A percentile compares a stretch with the other conserved stretches of the same genome.
phyloP scores from a whole-genome alignment of 2,329 filamentous ascomycete species.

The Onygenales sp. region DNA sequence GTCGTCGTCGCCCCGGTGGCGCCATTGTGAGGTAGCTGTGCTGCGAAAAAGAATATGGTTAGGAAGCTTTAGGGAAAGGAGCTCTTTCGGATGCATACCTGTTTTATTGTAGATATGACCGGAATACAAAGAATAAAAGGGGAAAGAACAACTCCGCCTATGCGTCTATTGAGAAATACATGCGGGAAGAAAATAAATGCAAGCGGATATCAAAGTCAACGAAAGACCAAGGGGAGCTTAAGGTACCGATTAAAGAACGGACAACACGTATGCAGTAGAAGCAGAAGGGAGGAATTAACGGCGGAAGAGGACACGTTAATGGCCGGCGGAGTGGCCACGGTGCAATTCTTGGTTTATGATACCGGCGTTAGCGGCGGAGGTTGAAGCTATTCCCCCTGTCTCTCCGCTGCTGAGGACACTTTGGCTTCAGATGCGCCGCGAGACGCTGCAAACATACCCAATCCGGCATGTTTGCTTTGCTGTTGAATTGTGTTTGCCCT shows the following conservation, averaged over 20 bases:
- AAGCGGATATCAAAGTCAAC: background rate
- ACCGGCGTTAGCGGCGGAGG: background rate
- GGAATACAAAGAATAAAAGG: background rate
- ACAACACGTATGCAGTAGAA: background rate
- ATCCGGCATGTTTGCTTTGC: constrained; percentile 8
- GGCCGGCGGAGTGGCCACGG: background rate
- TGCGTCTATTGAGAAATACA: background rate
- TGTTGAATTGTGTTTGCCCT: background rate
- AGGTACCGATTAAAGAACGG: background rate
- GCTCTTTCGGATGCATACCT: background rate
- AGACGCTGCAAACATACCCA: constrained; percentile 10
- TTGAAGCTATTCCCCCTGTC: background rate
- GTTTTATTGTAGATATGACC: background rate
- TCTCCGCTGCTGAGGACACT: constrained; percentile 11
- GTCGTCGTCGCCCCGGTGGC: constrained; percentile 36
- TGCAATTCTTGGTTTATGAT: constrained; percentile 1
- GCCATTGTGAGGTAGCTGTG: constrained; percentile 27
- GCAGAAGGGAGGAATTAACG: background rate
- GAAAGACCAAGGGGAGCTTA: background rate
- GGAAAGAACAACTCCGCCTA: background rate
- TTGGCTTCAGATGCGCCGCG: constrained; percentile 9
- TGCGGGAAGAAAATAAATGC: background rate
- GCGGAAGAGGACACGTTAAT: constrained; percentile 12
- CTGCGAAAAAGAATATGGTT: background rate
- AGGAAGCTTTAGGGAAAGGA: background rate